These are phyloP conservation scores for Leccinum imitatum DNA, from an alignment of 768 basidiomycete genomes.

Conservation along the genomic window DNA sequence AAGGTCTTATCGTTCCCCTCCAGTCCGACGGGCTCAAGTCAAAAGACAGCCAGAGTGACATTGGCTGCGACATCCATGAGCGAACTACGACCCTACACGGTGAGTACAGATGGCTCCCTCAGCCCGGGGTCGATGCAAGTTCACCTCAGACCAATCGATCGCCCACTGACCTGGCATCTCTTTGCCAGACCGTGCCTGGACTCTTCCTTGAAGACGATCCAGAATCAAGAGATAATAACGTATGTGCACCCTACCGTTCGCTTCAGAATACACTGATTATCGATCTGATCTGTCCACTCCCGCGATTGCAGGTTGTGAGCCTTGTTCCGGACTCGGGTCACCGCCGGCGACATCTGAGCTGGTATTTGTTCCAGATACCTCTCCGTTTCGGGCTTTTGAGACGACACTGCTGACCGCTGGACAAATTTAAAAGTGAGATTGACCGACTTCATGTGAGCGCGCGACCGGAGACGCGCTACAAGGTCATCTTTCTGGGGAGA, in stretches of 20 bases:
- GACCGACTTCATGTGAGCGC: slow-evolving; percentile 44
- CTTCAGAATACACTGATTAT: not conserved
- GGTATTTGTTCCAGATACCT: slow-evolving; percentile 42
- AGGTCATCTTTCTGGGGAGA: slow-evolving; percentile 62
- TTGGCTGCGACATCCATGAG: too few species aligned
- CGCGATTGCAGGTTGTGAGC: slow-evolving; percentile 15
- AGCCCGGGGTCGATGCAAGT: too few species aligned
- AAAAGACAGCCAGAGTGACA: too few species aligned
- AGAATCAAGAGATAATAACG: slow-evolving; percentile 8
- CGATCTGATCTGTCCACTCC: not conserved
- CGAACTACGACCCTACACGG: slow-evolving; percentile 12
- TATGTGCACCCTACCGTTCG: slow-evolving; percentile 4
- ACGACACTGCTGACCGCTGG: slow-evolving; percentile 54
- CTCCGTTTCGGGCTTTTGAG: slow-evolving; percentile 57
- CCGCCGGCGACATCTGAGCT: not conserved
- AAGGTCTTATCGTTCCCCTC: too few species aligned
- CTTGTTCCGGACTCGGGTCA: not conserved
- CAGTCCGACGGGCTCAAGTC: too few species aligned
- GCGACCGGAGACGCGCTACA: slow-evolving; percentile 45
- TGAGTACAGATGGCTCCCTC: slow-evolving; percentile 6
- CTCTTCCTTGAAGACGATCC: slow-evolving; percentile 25
- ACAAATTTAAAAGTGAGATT: slow-evolving; percentile 42
- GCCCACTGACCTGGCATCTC: not conserved
- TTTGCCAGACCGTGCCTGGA: slow-evolving; percentile 8
- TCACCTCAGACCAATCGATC: not conserved